Conservation (phyloP, 116 monocot genomes). For the Trichopus zeylanicus region DNA sequence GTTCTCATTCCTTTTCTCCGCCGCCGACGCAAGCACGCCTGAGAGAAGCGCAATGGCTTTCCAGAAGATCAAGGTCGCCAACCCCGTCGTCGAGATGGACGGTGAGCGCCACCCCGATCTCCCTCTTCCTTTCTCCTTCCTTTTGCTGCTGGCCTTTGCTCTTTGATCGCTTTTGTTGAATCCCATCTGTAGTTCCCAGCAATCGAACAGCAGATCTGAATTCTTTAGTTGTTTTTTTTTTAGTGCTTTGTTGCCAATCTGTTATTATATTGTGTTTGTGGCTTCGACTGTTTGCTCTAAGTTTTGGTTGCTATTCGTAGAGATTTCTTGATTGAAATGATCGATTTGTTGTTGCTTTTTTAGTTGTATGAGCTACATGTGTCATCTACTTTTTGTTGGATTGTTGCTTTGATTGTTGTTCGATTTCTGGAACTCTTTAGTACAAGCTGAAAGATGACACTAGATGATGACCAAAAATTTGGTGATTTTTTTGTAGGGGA, state of each 20-base stretch:
- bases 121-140: neutral
- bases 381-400: neutral
- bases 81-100: slow-evolving; percentile 83
- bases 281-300: no score
- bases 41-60: slow-evolving; percentile 29
- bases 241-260: no score
- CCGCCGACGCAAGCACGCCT: neutral
- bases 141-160: neutral
- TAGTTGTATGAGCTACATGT: neutral
- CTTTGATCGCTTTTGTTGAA: no score
- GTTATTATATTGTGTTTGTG: no score
- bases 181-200: no score
- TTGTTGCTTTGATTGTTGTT: neutral
- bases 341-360: neutral
- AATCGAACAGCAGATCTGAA: no score
- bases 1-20: neutral
- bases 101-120: slow-evolving; percentile 31
- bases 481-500: slow-evolving; percentile 45
- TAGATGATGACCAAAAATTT: neutral
- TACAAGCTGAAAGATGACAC: neutral
- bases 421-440: neutral
- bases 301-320: no score
- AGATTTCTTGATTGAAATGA: no score
- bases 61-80: slow-evolving; percentile 73
- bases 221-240: no score